These are phyloP conservation scores for Boletellus emodensis DNA, from an alignment of 768 basidiomycete species.

Conservation along the genomic window DNA sequence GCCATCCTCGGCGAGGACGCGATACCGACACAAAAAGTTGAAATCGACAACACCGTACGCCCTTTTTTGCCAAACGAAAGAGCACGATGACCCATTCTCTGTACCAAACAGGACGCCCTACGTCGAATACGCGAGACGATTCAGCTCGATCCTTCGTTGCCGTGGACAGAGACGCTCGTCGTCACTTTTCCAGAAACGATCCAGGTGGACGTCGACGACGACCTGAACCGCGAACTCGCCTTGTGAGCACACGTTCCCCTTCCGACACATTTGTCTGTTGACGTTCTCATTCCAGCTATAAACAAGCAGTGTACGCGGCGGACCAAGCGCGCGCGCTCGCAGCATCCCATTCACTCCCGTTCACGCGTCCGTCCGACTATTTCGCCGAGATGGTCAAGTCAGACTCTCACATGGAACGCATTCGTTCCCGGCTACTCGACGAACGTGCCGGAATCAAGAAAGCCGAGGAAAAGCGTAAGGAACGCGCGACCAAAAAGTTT, in stretches of 20 bases:
- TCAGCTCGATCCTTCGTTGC: constrained; percentile 64
- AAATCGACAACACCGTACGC: constrained; percentile 71
- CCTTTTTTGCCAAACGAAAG: not conserved
- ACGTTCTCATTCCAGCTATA: constrained; percentile 60
- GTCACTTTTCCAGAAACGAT: constrained; percentile 70
- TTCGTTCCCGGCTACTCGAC: constrained; percentile 85
- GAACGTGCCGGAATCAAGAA: constrained; percentile 87
- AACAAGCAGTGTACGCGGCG: constrained; percentile 87
- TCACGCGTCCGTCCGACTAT: constrained; percentile 89
- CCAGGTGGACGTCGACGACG: constrained; percentile 77
- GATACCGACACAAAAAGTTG: constrained; percentile 68
- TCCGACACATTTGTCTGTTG: not conserved
- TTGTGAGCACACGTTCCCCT: constrained; percentile 56
- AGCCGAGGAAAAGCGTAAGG: constrained; percentile 85
- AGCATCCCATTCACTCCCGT: constrained; percentile 73
- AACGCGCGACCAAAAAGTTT: constrained; percentile 95
- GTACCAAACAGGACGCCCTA: constrained; percentile 57
- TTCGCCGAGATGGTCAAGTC: constrained; percentile 99
- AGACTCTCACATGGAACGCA: constrained; percentile 96
- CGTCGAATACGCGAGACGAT: constrained; percentile 78
- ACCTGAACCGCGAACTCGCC: constrained; percentile 90
- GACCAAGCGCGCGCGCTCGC: constrained; percentile 73
- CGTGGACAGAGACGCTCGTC: constrained; percentile 82
- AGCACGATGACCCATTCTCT: too few species aligned
- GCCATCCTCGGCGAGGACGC: constrained; percentile 70